These are phyloP conservation scores for Polytrichum commune DNA, from an alignment of 225 moss, liverwort and hornwort genomes.

Conservation along the genomic window DNA sequence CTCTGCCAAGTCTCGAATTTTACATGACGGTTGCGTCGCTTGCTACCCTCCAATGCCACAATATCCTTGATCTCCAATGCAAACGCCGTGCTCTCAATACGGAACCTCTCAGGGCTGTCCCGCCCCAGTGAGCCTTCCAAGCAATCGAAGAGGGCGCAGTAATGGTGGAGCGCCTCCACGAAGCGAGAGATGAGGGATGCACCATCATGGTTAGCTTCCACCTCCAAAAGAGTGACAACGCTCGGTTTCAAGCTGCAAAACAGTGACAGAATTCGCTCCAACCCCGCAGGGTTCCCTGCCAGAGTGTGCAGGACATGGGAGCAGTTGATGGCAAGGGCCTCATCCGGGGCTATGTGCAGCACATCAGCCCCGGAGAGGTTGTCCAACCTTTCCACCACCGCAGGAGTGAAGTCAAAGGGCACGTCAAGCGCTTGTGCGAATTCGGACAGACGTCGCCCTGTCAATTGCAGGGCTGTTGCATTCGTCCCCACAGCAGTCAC, in stretches of 20 bases:
- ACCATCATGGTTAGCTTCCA: slow-evolving; percentile 61
- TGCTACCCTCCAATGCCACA: slow-evolving; percentile 37
- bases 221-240: slow-evolving; percentile 68
- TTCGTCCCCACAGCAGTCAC: slow-evolving; percentile 68
- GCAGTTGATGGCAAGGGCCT: slow-evolving; percentile 69
- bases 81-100: slow-evolving; percentile 58
- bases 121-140: slow-evolving; percentile 61
- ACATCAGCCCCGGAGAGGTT: slow-evolving; percentile 19
- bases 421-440: slow-evolving; percentile 51
- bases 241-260: slow-evolving; percentile 49
- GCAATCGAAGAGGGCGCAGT: slow-evolving; percentile 78
- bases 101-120: slow-evolving; percentile 49
- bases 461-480: slow-evolving; percentile 27
- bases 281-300: slow-evolving; percentile 14
- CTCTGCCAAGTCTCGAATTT: slow-evolving; percentile 55
- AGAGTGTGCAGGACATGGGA: slow-evolving; percentile 61
- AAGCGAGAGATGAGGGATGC: slow-evolving; percentile 53
- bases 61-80: slow-evolving; percentile 64
- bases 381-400: slow-evolving; percentile 37
- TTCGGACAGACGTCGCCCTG: slow-evolving; percentile 58
- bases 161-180: slow-evolving; percentile 70
- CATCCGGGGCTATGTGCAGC: slow-evolving; percentile 34
- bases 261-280: slow-evolving; percentile 32
- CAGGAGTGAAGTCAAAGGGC: slow-evolving; percentile 47
- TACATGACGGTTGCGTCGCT: slow-evolving; percentile 46